These are phyloP conservation scores for Pseudogymnoascus sp. DNA, from an alignment of 2,329 filamentous ascomycete genomes.

Conservation along the genomic window DNA sequence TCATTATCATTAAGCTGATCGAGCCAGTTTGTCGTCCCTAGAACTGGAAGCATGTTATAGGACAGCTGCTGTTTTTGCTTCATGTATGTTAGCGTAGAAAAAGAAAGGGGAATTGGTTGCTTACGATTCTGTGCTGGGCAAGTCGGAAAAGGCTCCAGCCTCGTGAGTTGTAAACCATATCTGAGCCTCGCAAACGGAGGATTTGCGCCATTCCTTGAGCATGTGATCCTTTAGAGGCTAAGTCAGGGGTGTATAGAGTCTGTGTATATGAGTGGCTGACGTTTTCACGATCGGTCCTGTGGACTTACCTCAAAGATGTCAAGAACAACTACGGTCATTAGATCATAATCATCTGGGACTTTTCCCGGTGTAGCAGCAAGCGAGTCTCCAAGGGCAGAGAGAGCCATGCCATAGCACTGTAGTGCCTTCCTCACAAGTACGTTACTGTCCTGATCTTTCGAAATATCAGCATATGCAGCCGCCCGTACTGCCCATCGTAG, in stretches of 20 bases:
- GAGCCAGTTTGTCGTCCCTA: constrained; percentile 28
- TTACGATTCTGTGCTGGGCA: constrained; percentile 31
- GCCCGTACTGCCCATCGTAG: constrained; percentile 34
- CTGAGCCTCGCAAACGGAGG: constrained; percentile 30
- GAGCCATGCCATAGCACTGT: constrained; percentile 31
- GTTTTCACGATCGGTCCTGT: not conserved
- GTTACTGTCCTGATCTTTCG: constrained; percentile 20
- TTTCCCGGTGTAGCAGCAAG: constrained; percentile 26
- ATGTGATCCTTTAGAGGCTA: constrained; percentile 26
- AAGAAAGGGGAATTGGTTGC: not conserved
- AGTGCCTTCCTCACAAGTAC: constrained; percentile 25
- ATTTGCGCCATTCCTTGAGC: constrained; percentile 36
- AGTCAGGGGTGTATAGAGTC: constrained; percentile 29
- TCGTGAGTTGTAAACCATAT: constrained; percentile 30
- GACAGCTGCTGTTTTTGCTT: constrained; percentile 33
- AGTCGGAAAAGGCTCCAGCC: constrained; percentile 35
- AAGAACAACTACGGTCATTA: constrained; percentile 35
- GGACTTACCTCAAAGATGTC: constrained; percentile 34
- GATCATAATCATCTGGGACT: constrained; percentile 32
- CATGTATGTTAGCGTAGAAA: constrained; percentile 8
- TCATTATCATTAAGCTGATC: constrained; percentile 26
- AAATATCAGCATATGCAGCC: constrained; percentile 30
- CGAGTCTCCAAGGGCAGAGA: constrained; percentile 29
- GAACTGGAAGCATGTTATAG: constrained; percentile 23
- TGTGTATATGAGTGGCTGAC: constrained; percentile 13